phyloP scores from a whole-genome alignment of 768 basidiomycete species.

The Mycena epipterygia region DNA sequence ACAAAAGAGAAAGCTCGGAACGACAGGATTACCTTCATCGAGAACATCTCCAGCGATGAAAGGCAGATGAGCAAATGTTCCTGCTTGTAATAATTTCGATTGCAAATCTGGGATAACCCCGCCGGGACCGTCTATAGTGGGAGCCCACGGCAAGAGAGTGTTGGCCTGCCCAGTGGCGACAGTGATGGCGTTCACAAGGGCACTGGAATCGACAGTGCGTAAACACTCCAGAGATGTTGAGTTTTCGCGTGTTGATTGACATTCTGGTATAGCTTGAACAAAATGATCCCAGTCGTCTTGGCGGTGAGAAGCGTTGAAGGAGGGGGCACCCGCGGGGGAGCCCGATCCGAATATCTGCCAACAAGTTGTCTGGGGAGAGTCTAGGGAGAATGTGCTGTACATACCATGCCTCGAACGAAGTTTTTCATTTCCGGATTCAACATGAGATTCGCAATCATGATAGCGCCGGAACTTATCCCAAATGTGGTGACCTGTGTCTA shows the following conservation, averaged over 20 bases:
- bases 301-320: constrained; percentile 32
- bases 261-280: constrained; percentile 33
- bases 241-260: neutral
- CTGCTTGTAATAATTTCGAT: neutral
- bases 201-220: neutral
- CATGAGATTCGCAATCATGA: neutral
- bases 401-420: neutral
- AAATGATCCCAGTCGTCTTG: constrained; percentile 39
- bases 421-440: neutral
- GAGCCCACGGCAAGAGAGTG: neutral
- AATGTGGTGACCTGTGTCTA: neutral
- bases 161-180: neutral
- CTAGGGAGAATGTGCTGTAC: neutral
- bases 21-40: neutral
- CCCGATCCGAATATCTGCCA: neutral
- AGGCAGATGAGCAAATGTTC: neutral
- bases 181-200: neutral
- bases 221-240: constrained; percentile 25
- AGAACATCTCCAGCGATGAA: constrained; percentile 20
- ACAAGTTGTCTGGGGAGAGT: neutral
- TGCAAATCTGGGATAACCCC: constrained; percentile 28
- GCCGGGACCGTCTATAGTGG: constrained; percentile 21
- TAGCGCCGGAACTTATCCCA: neutral
- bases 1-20: neutral
- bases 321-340: constrained; percentile 5